Conservation (phyloP, 371 early-diverging fungal species). For the Aphelidium insulamus region DNA sequence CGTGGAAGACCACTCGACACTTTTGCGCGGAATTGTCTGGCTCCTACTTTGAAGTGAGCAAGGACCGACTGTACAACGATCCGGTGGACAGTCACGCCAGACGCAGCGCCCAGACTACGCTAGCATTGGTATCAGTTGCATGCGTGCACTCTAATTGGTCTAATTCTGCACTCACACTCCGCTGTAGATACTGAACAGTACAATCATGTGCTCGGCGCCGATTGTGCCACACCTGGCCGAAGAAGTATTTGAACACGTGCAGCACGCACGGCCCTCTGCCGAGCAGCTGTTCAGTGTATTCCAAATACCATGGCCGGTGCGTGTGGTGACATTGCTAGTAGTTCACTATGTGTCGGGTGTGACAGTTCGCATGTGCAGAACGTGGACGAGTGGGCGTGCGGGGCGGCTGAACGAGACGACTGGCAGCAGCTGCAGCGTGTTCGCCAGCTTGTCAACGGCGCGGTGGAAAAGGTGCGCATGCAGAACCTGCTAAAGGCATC, state of each 20-base stretch:
- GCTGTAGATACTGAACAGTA: slow-evolving; percentile 26
- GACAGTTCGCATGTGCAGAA: neutral
- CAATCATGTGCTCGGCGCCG: slow-evolving; percentile 37
- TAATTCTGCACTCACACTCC: neutral
- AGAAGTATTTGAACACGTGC: slow-evolving; percentile 46
- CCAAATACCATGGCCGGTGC: slow-evolving; percentile 24
- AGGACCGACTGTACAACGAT: slow-evolving; percentile 58
- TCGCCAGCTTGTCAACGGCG: slow-evolving; percentile 33
- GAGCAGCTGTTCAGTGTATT: slow-evolving; percentile 25
- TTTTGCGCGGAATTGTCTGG: slow-evolving; percentile 40
- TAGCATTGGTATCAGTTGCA: slow-evolving; percentile 6
- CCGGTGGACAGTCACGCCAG: slow-evolving; percentile 14
- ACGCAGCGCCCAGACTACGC: slow-evolving; percentile 37
- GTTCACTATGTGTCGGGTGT: neutral
- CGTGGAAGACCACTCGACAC: too few relatives aligned
- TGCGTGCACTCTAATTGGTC: neutral
- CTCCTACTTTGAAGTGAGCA: slow-evolving; percentile 60
- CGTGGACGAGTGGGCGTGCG: slow-evolving; percentile 24
- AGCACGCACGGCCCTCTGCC: slow-evolving; percentile 13
- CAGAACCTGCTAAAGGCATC: slow-evolving; percentile 21
- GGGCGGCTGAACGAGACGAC: slow-evolving; percentile 18
- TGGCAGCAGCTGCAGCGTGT: slow-evolving; percentile 28
- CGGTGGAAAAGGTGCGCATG: slow-evolving; percentile 38
- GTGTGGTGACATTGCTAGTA: slow-evolving; percentile 17
- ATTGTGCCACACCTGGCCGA: slow-evolving; percentile 50